A percentile compares a stretch with the other conserved stretches of the same genome.
Conservation (phyloP, 768 basidiomycete species). For the Boletus pseudo-olivaceus region DNA sequence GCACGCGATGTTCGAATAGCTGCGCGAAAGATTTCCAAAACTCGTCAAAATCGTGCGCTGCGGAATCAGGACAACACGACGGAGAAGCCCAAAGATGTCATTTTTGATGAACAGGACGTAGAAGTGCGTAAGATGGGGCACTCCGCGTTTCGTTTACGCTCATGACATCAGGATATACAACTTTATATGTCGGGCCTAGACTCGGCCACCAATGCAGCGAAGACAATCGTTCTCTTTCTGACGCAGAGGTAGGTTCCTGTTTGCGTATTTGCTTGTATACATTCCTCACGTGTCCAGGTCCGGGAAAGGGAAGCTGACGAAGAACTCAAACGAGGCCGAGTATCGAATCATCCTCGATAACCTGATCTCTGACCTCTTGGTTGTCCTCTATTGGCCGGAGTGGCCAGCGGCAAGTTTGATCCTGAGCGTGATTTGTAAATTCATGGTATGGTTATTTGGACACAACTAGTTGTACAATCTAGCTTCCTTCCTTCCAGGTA, state of each 20-base stretch:
- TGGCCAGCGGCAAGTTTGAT: constrained; percentile 92
- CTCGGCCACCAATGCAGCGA: constrained; percentile 79
- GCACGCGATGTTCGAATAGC: constrained; percentile 81
- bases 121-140: constrained; percentile 41
- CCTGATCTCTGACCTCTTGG: constrained; percentile 81
- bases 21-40: constrained; percentile 57
- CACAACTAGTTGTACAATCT: neutral
- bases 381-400: constrained; percentile 91
- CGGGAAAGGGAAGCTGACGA: constrained; percentile 82
- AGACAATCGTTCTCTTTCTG: constrained; percentile 76
- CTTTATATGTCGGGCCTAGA: constrained; percentile 73
- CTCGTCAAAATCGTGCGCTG: constrained; percentile 59
- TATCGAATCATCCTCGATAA: constrained; percentile 92
- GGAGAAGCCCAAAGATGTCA: constrained; percentile 48
- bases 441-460: constrained; percentile 59
- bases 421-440: constrained; percentile 74
- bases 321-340: constrained; percentile 91
- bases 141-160: neutral
- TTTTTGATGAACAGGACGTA: constrained; percentile 65
- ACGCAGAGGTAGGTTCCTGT: constrained; percentile 51
- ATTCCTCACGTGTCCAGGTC: constrained; percentile 44
- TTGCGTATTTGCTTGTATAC: neutral
- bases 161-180: constrained; percentile 54
- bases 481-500: constrained; percentile 45
- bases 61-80: constrained; percentile 57